Evolutionary conservation across 306 rosid genomes (phyloP), one percentile per base, ranked within the genome.

Genomic region (Sicyos edulis): DNA sequence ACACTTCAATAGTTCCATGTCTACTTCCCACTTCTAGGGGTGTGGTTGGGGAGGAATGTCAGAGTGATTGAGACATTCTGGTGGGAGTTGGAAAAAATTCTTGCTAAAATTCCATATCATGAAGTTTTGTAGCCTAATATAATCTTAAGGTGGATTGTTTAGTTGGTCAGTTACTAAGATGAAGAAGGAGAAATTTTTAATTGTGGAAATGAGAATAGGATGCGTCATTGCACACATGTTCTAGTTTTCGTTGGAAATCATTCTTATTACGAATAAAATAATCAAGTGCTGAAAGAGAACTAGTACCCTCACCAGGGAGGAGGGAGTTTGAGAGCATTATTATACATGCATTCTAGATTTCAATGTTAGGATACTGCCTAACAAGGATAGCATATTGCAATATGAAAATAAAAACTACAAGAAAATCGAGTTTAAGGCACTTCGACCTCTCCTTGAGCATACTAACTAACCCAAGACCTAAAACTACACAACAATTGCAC

Each of bases 311-410:
- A 19, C 3, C 7, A 55, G 15, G 68, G 19, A 62, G 49, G 68
- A 32, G 37, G 37, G 50, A 62, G 22, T 63, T 63, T 16, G 51
- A 63, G 70, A 37, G 49, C 70, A 60, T 60, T 54, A 9, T 10
- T 29, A 26, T 14, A 6, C 67, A 15, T 62, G 68, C 17, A 17
- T 63, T 19, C 70, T 63, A 63, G 24, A 34, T n/a, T 37, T 17
- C 21, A 32, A 32, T 32, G 45, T 40, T 40, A 40, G 45, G 10
- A 40, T 40, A 8, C 45, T 10, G 45, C 45, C 45, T 40, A 40
- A 40, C 45, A 7, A 40, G 45, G 45, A 40, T 40, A 40, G 45
- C 7, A 3, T 40, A 8, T 40, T 40, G 45, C 45, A 40, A 40
- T 40, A 40, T 40, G 45, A 40, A 40, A 40, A 7, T 40, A 40